Base-by-base conservation (phyloP, 192 early-diverging fungal genomes). In the Cetraspora pellucida region DNA sequence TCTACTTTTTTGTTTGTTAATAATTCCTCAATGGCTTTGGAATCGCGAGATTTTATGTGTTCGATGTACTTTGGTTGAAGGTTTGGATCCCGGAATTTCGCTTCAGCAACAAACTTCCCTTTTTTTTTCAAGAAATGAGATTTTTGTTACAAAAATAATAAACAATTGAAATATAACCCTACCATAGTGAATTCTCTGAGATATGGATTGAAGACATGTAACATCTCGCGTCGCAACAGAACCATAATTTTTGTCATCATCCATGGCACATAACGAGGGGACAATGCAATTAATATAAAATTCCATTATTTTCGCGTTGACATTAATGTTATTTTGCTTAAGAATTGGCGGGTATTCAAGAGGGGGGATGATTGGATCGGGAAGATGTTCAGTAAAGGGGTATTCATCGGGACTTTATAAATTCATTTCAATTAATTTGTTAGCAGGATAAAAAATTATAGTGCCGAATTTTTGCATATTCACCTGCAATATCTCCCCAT, bases 41-140 rank as follows among this genome's bases (percentile, higher is more conserved):
- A 82, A 74, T 99, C 94, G 58, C 88, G 77, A 47, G 83, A 81
- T 70, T 89, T 82, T 79, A 97, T 97, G 46, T 91, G 81, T 19
- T 76, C 77, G 19, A 96, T 93, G 74, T 96, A 97, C 77, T 87
- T 82, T 52, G 86, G 84, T 78, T 95, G 95, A n/a, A 82, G 78
- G 61, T 74, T 78, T 46, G 88, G 91, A 81, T 92, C 96, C 75
- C 87, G 90, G 83, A 99, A 99, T 84, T 99, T 99, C 25, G 96
- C 91, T 81, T 99, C 97, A 27, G 96, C 96, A 31, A 97, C 93
- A 80, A 96, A 99, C 81, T 97, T 98, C 63, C 95, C 92, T 94
- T 68, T 17, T 25, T 58, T 19, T 47, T 46, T 7, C 54, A 57
- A 30, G 27, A 67, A 13, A 54, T 75, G 11, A 77, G 37, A 37